Evolutionary conservation across 2,329 filamentous ascomycete genomes (phyloP), one percentile per base, ranked within the genome.

Genomic region (Orbilia blumenaviensis): DNA sequence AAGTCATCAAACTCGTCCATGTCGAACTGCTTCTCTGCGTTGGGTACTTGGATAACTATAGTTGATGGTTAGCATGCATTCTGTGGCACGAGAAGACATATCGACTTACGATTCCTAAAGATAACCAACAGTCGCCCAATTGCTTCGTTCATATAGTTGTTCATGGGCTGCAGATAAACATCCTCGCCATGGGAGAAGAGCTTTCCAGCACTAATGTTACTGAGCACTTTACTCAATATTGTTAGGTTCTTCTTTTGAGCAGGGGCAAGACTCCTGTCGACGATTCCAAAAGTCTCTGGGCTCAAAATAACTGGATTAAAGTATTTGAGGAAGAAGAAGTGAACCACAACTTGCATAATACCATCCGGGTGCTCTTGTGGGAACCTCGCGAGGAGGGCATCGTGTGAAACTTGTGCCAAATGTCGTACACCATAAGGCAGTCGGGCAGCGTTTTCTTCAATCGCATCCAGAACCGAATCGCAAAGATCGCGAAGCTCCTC

Each of bases 1-100:
- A 99, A 87, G 81, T 99, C 95, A 82, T 97, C 98, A 88, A 95
- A 99, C 82, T 98, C 95, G 82, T 99, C 95, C 82, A 99, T 97
- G 83, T 98, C 94, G 81, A 98, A 99, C 23, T 95, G 95, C 62
- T 89, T 87, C 83, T 99, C 95, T 0, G 93, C 92, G 80, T 95
- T 91, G 12, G 91, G 89, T 10, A 98, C 92, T 10, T 91, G 89
- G 79, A 99, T 92, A 76, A 98, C 86, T 87, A 78, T 44, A 9
- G 23, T 25, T 62, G 64, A 44, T 38, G 38, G 80, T 86, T 82
- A 86, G 84, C 63, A 77, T n/a, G 16, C 14, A 16, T 23, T 12
- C 4, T 25, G 14, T 5, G 7, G 34, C 44, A 18, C 12, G 8
- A 7, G 18, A 42, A 48, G 12, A 34, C 3, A 32, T 54, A 18